Percentiles rank a stretch among this genome's conserved stretches.
phyloP scores from a whole-genome alignment of 495 filamentous ascomycete species.

The Trichoderma gamsii region DNA sequence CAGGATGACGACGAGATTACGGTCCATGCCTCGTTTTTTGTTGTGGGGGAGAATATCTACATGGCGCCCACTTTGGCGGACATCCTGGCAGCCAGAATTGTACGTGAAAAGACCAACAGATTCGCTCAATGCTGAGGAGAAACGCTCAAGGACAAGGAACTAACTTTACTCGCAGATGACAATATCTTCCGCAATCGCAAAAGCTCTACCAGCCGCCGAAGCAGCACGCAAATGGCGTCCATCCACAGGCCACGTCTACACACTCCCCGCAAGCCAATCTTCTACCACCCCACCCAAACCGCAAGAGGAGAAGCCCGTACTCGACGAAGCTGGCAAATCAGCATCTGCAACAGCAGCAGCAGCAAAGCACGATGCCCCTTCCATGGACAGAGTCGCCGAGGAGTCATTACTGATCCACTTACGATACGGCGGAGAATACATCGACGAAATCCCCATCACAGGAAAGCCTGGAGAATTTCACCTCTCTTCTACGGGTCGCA shows the following conservation, averaged over 20 bases:
- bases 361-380: constrained; percentile 30
- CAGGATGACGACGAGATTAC: constrained; percentile 57
- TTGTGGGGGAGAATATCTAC: constrained; percentile 79
- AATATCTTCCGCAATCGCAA: constrained; percentile 64
- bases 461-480: constrained; percentile 85
- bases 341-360: constrained; percentile 31
- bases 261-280: constrained; percentile 37
- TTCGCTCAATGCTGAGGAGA: too few relatives aligned
- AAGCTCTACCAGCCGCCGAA: constrained; percentile 51
- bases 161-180: constrained; percentile 28
- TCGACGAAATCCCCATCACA: constrained; percentile 84
- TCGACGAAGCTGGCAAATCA: constrained; percentile 21
- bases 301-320: constrained; percentile 20
- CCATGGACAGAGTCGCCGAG: constrained; percentile 51
- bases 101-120: constrained; percentile 34
- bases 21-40: constrained; percentile 72
- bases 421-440: constrained; percentile 68
- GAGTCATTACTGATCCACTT: constrained; percentile 61
- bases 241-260: constrained; percentile 66
- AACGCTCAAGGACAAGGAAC: constrained; percentile 3
- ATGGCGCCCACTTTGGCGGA: constrained; percentile 80
- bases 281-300: constrained; percentile 25
- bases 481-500: constrained; percentile 55
- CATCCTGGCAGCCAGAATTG: constrained; percentile 68
- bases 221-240: constrained; percentile 67